Evolutionary conservation across 768 basidiomycete genomes (phyloP), one percentile per base, ranked within the genome.

Genomic region (Boletellus emodensis): DNA sequence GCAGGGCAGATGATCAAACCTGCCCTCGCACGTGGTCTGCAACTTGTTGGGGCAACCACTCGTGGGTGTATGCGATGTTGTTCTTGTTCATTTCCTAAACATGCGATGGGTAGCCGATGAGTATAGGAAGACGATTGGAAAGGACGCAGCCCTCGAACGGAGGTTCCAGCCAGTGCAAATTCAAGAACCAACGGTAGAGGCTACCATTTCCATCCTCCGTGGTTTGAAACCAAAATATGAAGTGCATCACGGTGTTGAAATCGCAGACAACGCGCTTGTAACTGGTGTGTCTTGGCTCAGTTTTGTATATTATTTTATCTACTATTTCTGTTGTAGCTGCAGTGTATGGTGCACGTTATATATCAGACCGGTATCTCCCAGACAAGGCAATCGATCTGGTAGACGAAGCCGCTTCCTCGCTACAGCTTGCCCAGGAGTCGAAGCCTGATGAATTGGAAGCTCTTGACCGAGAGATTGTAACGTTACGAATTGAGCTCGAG

Each of bases 1-100:
- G 93, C 89, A 2, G 91, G 91, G 0, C 85, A 90, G 59, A 93
- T 94, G 90, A 93, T 94, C 59, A 94, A 93, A 61, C 91, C 91
- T 28, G 88, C 92, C 0, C 75, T 94, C 2, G 93, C 92, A 6
- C 75, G 91, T 33, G 93, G 93, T 6, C 71, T 95, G 8, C 87
- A 90, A 61, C 81, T 94, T 2, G 89, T 95, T 6, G 92, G 93
- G 17, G 93, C 93, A 0, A 95, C 92, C 0, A 94, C 93, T 6
- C 82, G 88, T 89, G 66, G 51, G 84, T 74, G 33, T 42, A 32
- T 8, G 24, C 10, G 2, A 6, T 10, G 11, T 33, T 30, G 46
- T 18, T 8, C 14, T 28, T 8, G 20, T 14, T 49, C 40, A 12
- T 36, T 28, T 12, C 9, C 5, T 43, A 34, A 46, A 26, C 24